Percentiles rank a stretch among this genome's conserved stretches.
These are phyloP conservation scores for Solanum piurae DNA, from an alignment of 257 asterid species.

Conservation along the genomic window DNA sequence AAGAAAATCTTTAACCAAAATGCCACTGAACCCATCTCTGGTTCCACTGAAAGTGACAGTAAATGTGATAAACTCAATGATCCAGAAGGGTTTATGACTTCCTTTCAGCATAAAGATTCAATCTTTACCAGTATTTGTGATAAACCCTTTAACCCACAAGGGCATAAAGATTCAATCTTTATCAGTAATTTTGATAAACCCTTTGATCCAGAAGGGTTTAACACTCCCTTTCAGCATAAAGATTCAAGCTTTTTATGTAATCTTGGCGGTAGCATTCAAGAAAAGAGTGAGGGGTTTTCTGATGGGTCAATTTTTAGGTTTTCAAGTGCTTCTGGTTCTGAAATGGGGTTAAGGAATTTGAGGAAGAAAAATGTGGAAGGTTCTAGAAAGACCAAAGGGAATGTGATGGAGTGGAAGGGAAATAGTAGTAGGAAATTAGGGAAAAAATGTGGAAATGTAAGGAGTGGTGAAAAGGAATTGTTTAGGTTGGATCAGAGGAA, in stretches of 20 bases:
- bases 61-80: neutral
- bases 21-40: conserved; percentile 13
- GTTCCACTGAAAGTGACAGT: neutral
- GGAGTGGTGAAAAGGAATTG: conserved; percentile 17
- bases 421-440: conserved; percentile 24
- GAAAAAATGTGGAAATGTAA: conserved; percentile 15
- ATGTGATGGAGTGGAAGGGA: conserved; percentile 19
- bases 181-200: neutral
- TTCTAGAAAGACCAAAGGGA: conserved; percentile 7
- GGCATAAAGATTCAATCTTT: conserved; percentile 6
- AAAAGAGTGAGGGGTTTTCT: conserved; percentile 3
- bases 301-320: conserved; percentile 46
- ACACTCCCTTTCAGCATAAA: conserved; percentile 6
- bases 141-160: neutral
- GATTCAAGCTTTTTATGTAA: neutral
- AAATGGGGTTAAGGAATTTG: conserved; percentile 10
- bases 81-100: neutral
- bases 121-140: neutral
- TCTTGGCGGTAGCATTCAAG: conserved; percentile 1
- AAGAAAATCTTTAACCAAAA: conserved; percentile 35
- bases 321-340: conserved; percentile 26
- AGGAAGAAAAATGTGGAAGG: conserved; percentile 25
- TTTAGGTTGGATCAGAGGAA: conserved; percentile 3
- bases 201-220: neutral
- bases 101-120: conserved; percentile 8